Evolutionary conservation across 1,139 yeast species (phyloP).

Genomic region (Chernovozyma sophiae-reginae): DNA sequence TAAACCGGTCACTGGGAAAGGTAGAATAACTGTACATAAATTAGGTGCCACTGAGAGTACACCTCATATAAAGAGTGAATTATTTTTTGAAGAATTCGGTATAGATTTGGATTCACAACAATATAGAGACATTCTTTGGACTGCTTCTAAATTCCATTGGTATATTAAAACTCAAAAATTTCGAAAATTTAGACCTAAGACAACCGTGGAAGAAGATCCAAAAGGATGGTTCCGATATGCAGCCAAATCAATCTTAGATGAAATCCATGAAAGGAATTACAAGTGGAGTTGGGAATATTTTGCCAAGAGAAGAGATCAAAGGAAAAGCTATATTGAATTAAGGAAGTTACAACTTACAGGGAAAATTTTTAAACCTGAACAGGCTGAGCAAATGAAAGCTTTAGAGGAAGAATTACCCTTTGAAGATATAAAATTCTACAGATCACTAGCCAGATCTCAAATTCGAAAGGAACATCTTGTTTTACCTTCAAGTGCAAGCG

Average conservation of each 20-base stretch:
- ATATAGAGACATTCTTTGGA: slow-evolving; percentile 76
- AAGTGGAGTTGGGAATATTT: slow-evolving; percentile 90
- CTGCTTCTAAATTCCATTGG: slow-evolving; percentile 79
- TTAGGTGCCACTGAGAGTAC: slow-evolving; percentile 60
- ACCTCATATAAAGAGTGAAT: slow-evolving; percentile 75
- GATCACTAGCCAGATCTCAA: slow-evolving; percentile 73
- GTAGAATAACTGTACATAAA: slow-evolving; percentile 79
- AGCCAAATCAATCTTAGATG: slow-evolving; percentile 66
- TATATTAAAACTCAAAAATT: slow-evolving; percentile 73
- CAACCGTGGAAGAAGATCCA: slow-evolving; percentile 62
- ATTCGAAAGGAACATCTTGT: slow-evolving; percentile 49
- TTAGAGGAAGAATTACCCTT: slow-evolving; percentile 61
- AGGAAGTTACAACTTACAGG: slow-evolving; percentile 56
- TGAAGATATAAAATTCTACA: slow-evolving; percentile 81
- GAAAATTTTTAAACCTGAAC: slow-evolving; percentile 25
- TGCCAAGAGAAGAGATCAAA: slow-evolving; percentile 64
- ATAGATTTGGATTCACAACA: slow-evolving; percentile 80
- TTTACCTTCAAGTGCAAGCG: slow-evolving; percentile 3
- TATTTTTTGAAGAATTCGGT: slow-evolving; percentile 84
- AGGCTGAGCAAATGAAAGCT: slow-evolving; percentile 37
- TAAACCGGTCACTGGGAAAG: slow-evolving; percentile 86
- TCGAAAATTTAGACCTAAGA: slow-evolving; percentile 64
- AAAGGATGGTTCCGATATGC: slow-evolving; percentile 79
- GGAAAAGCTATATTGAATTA: slow-evolving; percentile 61
- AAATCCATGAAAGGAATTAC: slow-evolving; percentile 74